Base-by-base conservation (phyloP, 352 stramenopile genomes). In the Thalassiosira hispida region DNA sequence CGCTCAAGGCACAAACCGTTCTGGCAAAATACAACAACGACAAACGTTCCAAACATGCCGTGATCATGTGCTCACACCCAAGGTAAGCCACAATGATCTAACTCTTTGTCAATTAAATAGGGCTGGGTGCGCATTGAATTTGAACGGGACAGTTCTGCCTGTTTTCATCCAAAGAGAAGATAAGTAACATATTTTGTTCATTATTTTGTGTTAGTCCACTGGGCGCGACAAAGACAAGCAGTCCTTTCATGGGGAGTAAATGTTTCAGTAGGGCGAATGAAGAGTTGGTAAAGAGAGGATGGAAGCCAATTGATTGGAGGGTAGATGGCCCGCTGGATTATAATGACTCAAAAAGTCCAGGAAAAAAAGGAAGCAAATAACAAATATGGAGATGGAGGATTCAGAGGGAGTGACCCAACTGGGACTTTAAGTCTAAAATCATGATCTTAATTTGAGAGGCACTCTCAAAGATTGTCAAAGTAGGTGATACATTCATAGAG, bases 191-290 rank as follows among this genome's bases (percentile, higher is more conserved):
- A 96, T 91, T 18, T 96, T 98, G 78, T 96, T 96, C n/a, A 7
- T 1, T 57, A 38, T 38, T 57, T n/a, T 22, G 11, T 31, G 20
- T 18, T 16, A 98, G 96, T 65, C 97, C 97, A 16, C 88, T 99
- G 11, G 96, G 95, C 7, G 97, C 97, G 1, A 98, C 91, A n/a
- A 98, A 98, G 88, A 98, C 96, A 0, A 95, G 93, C 42, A 76
- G 89, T 55, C 97, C 97, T 1, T 99, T 99, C 86, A 95, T 98
- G 59, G 96, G 96, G 55, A 98, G 94, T 49, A 95, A 93, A 72
- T 99, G 90, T 74, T 94, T 94, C 56, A 87, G 77, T 73, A 57
- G 72, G 22, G 74, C 73, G 8, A 94, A 94, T 85, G 70, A 87
- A 35, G 85, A 84, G 14, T 78, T 94, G 29, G 31, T 59, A 18